phyloP scores from a whole-genome alignment of 768 basidiomycete species.

The Sutorius australiensis region DNA sequence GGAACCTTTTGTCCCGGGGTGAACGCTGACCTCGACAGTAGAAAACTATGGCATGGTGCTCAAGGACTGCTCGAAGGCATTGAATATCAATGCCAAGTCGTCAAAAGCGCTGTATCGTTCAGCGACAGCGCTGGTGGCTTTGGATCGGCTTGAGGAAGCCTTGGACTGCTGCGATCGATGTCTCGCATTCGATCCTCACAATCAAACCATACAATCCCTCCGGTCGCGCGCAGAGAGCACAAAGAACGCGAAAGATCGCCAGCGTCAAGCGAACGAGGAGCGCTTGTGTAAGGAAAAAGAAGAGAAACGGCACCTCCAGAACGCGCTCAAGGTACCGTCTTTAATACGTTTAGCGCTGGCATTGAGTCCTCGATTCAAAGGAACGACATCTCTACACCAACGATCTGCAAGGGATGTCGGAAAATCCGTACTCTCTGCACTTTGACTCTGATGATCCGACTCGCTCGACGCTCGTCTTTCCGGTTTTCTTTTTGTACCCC shows the following conservation, averaged over 20 bases:
- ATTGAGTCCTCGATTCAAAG: conserved; percentile 38
- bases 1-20: neutral
- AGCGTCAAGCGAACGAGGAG: conserved; percentile 48
- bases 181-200: conserved; percentile 53
- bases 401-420: conserved; percentile 46
- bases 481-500: conserved; percentile 92
- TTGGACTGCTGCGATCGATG: conserved; percentile 77
- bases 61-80: conserved; percentile 74
- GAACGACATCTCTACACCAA: conserved; percentile 67
- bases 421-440: conserved; percentile 57
- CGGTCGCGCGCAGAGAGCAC: conserved; percentile 45
- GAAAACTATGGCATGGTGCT: conserved; percentile 89
- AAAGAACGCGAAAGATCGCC: conserved; percentile 49
- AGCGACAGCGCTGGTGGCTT: conserved; percentile 65
- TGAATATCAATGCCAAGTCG: conserved; percentile 57
- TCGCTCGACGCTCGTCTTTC: conserved; percentile 63
- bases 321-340: conserved; percentile 61
- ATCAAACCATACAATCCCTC: conserved; percentile 49
- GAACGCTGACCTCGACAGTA: conserved; percentile 27
- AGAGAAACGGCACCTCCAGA: conserved; percentile 47
- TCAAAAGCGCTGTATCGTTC: conserved; percentile 90
- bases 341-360: neutral
- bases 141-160: conserved; percentile 77
- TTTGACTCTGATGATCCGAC: conserved; percentile 66
- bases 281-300: conserved; percentile 48